Evolutionary conservation across 2,329 filamentous ascomycete species (phyloP), one percentile per base, ranked within the genome.

Genomic region (Calonectria fujianensis): DNA sequence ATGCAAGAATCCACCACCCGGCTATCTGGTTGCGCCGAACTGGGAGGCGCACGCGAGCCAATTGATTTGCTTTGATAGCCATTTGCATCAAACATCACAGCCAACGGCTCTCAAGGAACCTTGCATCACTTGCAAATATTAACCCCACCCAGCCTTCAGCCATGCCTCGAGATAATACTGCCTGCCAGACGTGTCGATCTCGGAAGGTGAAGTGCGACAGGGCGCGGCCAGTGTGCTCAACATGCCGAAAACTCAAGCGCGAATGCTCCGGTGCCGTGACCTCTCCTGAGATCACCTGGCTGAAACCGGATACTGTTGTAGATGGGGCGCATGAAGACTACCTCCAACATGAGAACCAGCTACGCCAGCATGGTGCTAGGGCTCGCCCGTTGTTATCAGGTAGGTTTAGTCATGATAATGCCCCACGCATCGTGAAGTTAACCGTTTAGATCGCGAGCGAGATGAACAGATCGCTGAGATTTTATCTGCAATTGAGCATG

Each of bases 141-240:
- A 48, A 48, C 45, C 45, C 45, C 45, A 48, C 45, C 10, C n/a
- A 48, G 18, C 18, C 45, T 24, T 24, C 31, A 39, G 50, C n/a
- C 48, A 72, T 72, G 69, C 63, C 64, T 48, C 69, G 63, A 24
- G 16, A 51, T 24, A 59, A 59, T 20, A 54, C 64, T n/a, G 69
- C 69, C 24, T 72, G 61, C 27, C 24, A 67, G 39, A 59, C 61
- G 14, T 72, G 69, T 61, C 69, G 63, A 27, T 66, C 69, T 61
- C 29, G 69, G 69, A 72, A 72, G 69, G 69, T 67, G 27, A 72
- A 61, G 29, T 72, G 69, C 69, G 69, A 72, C 51, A 72, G 63
- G 27, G 37, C 14, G 41, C 37, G 24, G 51, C 69, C 50, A 66
- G 29, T 20, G 45, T 72, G 69, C 35, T 72, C 69, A n/a, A 59